Conservation (phyloP, 176 grass and related monocot genomes). For the Miscanthus lutarioriparius region DNA sequence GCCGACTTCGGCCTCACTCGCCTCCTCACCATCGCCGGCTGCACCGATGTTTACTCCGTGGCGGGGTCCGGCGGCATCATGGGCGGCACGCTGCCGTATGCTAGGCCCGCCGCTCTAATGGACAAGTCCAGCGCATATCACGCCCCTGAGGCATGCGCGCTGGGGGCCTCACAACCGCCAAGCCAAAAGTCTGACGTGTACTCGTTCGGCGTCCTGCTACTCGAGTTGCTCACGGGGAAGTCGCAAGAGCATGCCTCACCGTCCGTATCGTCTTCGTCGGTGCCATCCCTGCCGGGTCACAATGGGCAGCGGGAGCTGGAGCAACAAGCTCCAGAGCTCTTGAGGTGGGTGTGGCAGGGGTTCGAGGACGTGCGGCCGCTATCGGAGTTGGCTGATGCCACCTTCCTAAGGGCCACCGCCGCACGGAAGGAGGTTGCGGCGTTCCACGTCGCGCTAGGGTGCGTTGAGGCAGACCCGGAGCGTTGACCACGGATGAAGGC, state of each 20-base stretch:
- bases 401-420: constrained; percentile 55
- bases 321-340: constrained; percentile 44
- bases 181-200: constrained; percentile 78
- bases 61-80: constrained; percentile 25
- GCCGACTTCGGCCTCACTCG: constrained; percentile 80
- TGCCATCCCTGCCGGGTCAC: not conserved
- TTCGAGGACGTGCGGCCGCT: constrained; percentile 77
- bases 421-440: constrained; percentile 79
- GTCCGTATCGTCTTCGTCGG: not conserved
- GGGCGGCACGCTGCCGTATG: constrained; percentile 44
- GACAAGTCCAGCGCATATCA: constrained; percentile 42
- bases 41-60: constrained; percentile 34
- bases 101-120: constrained; percentile 29
- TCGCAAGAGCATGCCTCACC: constrained; percentile 36
- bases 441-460: constrained; percentile 81
- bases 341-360: constrained; percentile 63
- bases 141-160: constrained; percentile 51
- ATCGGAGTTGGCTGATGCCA: constrained; percentile 76
- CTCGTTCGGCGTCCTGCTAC: constrained; percentile 68
- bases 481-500: constrained; percentile 65
- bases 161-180: not conserved
- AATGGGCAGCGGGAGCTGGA: not conserved
- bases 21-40: constrained; percentile 55
- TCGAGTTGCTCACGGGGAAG: constrained; percentile 73
- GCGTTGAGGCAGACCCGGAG: constrained; percentile 71